Evolutionary conservation across 1,284 basidiomycete species (phyloP).

Genomic region (Apiotrichum mycotoxinovorans): DNA sequence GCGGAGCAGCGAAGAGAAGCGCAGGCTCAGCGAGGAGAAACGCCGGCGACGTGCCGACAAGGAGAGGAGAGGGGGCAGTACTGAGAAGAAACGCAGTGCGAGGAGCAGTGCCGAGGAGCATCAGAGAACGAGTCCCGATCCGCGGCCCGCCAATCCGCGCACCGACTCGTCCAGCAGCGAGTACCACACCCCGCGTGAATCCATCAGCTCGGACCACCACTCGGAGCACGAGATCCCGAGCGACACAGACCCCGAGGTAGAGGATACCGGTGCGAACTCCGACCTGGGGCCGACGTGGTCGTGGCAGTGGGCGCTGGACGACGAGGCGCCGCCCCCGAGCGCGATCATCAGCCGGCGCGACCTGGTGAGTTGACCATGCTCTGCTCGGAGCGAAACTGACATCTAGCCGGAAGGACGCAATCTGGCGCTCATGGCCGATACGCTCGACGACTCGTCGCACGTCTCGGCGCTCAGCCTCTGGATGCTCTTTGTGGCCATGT

Average conservation of each 20-base stretch:
- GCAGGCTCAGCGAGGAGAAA: too few species aligned
- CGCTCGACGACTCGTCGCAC: constrained; percentile 33
- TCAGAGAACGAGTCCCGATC: too few species aligned
- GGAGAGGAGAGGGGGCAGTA: too few species aligned
- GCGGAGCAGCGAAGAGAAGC: constrained; percentile 6
- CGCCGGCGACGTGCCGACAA: too few species aligned
- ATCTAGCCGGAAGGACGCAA: constrained; percentile 40
- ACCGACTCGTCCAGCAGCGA: too few species aligned
- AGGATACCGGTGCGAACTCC: background rate
- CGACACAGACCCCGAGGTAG: background rate
- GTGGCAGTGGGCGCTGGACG: constrained; percentile 48
- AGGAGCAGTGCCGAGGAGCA: too few species aligned
- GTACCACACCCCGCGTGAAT: too few species aligned
- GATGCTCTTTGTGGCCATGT: constrained; percentile 10
- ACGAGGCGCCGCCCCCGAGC: constrained; percentile 49
- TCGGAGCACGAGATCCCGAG: too few species aligned
- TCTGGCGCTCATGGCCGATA: constrained; percentile 45
- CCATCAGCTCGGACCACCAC: too few species aligned
- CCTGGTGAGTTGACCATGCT: constrained; percentile 33
- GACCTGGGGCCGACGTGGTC: constrained; percentile 20
- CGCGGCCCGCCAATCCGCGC: too few species aligned
- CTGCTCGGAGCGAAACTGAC: background rate
- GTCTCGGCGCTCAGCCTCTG: constrained; percentile 11
- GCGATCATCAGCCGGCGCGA: constrained; percentile 48
- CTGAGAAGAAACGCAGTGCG: too few species aligned